These are phyloP conservation scores for Suillus americanus DNA, from an alignment of 768 basidiomycete species.

Conservation along the genomic window DNA sequence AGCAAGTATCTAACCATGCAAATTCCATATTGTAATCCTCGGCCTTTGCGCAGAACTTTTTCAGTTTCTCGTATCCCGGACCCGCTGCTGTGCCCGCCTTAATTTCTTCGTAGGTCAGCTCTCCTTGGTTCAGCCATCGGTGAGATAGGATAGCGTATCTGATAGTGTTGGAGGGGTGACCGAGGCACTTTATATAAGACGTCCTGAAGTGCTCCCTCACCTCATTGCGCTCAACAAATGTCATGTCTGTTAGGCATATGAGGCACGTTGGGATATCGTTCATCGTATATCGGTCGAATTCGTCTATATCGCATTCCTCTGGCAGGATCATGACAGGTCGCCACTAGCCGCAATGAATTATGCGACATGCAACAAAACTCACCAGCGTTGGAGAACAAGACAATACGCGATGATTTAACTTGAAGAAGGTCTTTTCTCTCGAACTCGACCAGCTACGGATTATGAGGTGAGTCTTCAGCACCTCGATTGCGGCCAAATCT, in stretches of 20 bases:
- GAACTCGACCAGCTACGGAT: background rate
- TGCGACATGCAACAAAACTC: background rate
- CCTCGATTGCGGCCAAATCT: background rate
- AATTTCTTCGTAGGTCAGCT: conserved; percentile 3
- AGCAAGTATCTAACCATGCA: background rate
- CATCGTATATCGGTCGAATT: background rate
- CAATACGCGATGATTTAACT: background rate
- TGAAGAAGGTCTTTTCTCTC: background rate
- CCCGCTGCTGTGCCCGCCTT: background rate
- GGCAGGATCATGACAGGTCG: background rate
- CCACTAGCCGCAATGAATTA: background rate
- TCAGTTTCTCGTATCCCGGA: background rate
- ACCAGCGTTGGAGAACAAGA: background rate
- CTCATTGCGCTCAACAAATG: background rate
- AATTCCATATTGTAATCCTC: background rate
- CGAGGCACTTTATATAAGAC: background rate
- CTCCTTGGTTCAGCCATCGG: conserved; percentile 8
- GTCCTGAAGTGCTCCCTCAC: background rate
- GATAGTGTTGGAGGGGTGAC: background rate
- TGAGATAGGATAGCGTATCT: conserved; percentile 11
- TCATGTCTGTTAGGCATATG: background rate
- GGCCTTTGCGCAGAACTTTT: background rate
- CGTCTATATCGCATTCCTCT: background rate
- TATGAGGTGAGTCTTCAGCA: background rate
- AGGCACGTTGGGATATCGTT: background rate